Percentiles rank a stretch among this genome's conserved stretches.
Conservation (phyloP, 2,329 filamentous ascomycete genomes). For the Curvularia spicifera region DNA sequence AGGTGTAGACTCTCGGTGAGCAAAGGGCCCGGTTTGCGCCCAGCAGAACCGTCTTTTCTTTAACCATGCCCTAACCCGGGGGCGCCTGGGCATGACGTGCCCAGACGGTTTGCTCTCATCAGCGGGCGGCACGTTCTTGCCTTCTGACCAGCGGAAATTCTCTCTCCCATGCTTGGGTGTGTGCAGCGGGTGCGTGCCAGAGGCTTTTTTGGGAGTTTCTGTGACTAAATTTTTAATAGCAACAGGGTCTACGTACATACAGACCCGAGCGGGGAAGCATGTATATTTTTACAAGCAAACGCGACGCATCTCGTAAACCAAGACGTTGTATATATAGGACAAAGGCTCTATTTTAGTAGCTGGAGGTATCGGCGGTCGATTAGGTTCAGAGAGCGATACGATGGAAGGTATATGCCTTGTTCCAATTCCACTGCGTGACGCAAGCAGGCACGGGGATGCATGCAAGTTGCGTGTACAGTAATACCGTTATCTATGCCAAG, state of each 20-base stretch:
- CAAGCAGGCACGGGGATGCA: conserved; percentile 19
- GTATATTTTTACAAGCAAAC: not conserved
- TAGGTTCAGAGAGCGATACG: not conserved
- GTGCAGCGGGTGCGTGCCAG: conserved; percentile 25
- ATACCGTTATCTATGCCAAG: conserved; percentile 32
- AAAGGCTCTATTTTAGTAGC: not conserved
- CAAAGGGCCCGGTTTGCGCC: conserved; percentile 18
- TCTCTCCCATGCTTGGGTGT: not conserved
- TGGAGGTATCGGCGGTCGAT: not conserved
- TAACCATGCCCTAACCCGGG: conserved; percentile 14
- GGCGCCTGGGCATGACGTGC: conserved; percentile 34
- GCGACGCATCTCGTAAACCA: not conserved
- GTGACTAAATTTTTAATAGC: conserved; percentile 33
- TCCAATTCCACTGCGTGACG: conserved; percentile 1
- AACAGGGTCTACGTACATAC: conserved; percentile 22
- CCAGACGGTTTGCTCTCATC: conserved; percentile 19
- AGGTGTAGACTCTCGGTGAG: conserved; percentile 19
- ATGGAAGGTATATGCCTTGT: conserved; percentile 1
- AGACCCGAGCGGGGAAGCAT: conserved; percentile 5
- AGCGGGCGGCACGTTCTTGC: conserved; percentile 14
- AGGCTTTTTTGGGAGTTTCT: conserved; percentile 29
- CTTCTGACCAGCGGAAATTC: conserved; percentile 16
- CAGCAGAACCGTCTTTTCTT: conserved; percentile 23
- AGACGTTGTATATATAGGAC: not conserved
- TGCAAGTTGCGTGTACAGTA: conserved; percentile 24